A percentile compares a stretch with the other conserved stretches of the same genome.
Evolutionary conservation across 2,329 filamentous ascomycete species (phyloP).

Genomic region (Tolypocladium cylindrosporum): DNA sequence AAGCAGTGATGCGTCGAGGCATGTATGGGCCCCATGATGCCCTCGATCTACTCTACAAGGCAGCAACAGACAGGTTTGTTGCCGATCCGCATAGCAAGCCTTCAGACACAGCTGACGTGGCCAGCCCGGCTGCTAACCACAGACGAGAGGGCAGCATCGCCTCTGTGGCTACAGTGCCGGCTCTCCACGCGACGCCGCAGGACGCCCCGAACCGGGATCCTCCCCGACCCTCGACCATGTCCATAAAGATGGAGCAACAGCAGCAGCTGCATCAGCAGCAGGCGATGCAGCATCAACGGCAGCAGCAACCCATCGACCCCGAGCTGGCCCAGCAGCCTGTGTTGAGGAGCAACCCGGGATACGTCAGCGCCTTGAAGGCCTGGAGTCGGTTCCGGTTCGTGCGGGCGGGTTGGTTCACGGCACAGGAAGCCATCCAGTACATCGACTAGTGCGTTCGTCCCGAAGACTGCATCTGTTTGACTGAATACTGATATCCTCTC

Average conservation of each 20-base stretch:
- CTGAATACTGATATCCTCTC: neutral
- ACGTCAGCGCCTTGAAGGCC: constrained; percentile 65
- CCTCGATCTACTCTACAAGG: constrained; percentile 82
- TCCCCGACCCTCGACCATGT: constrained; percentile 6
- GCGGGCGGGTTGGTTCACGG: constrained; percentile 93
- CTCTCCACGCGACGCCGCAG: constrained; percentile 7
- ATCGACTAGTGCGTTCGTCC: constrained; percentile 65
- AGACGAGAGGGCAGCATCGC: constrained; percentile 20
- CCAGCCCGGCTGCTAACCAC: constrained; percentile 15
- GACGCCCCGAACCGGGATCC: constrained; percentile 1
- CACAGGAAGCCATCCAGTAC: constrained; percentile 85
- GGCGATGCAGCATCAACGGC: neutral
- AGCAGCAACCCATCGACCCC: constrained; percentile 32
- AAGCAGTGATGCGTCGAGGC: constrained; percentile 55
- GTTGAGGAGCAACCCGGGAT: constrained; percentile 40
- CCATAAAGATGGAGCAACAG: constrained; percentile 5
- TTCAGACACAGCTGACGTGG: constrained; percentile 4
- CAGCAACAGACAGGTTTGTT: constrained; percentile 54
- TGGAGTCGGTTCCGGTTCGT: constrained; percentile 93
- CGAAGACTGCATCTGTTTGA: neutral
- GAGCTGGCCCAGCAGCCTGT: constrained; percentile 32
- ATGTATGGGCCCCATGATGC: constrained; percentile 91
- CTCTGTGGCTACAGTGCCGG: constrained; percentile 11
- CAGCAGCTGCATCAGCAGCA: neutral
- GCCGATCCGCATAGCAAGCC: constrained; percentile 10